Percentiles rank a stretch among this genome's conserved stretches.
Evolutionary conservation across 2,329 filamentous ascomycete species (phyloP).

Genomic region (Sphaerulina vaccinii): DNA sequence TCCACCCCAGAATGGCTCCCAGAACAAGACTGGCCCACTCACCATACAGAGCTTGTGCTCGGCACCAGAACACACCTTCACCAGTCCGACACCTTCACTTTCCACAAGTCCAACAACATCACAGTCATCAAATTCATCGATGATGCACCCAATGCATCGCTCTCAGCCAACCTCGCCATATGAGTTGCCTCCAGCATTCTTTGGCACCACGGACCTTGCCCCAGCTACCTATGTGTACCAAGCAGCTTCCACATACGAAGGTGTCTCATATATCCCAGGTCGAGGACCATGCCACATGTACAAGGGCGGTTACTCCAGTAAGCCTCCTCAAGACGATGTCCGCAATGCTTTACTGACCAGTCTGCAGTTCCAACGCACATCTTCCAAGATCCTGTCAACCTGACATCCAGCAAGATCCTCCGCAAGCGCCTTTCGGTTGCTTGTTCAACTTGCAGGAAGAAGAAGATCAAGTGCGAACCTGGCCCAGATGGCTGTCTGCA

Average conservation of each 20-base stretch:
- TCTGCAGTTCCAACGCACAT: slow-evolving; percentile 13
- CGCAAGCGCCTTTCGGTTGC: slow-evolving; percentile 20
- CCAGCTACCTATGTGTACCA: slow-evolving; percentile 19
- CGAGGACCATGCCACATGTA: slow-evolving; percentile 9
- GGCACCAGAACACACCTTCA: neutral
- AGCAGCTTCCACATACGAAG: slow-evolving; percentile 14
- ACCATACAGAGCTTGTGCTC: slow-evolving; percentile 13
- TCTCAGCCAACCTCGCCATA: slow-evolving; percentile 8
- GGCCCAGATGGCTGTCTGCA: slow-evolving; percentile 15
- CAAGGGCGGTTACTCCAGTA: slow-evolving; percentile 12
- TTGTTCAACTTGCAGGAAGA: slow-evolving; percentile 15
- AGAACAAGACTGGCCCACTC: neutral
- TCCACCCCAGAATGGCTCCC: neutral
- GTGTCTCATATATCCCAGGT: slow-evolving; percentile 7
- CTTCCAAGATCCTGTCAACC: slow-evolving; percentile 13
- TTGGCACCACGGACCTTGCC: slow-evolving; percentile 8
- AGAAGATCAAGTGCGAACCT: slow-evolving; percentile 22
- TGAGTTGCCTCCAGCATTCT: slow-evolving; percentile 6
- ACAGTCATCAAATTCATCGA: neutral
- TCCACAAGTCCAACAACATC: slow-evolving; percentile 5
- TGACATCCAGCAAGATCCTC: slow-evolving; percentile 19
- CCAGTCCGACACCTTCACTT: neutral
- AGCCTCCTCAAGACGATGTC: neutral
- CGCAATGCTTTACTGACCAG: neutral
- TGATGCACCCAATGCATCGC: neutral